Percentiles rank a stretch among this genome's conserved stretches.
Evolutionary conservation across 768 basidiomycete species (phyloP).

Genomic region (Boletus vinaceobasis): DNA sequence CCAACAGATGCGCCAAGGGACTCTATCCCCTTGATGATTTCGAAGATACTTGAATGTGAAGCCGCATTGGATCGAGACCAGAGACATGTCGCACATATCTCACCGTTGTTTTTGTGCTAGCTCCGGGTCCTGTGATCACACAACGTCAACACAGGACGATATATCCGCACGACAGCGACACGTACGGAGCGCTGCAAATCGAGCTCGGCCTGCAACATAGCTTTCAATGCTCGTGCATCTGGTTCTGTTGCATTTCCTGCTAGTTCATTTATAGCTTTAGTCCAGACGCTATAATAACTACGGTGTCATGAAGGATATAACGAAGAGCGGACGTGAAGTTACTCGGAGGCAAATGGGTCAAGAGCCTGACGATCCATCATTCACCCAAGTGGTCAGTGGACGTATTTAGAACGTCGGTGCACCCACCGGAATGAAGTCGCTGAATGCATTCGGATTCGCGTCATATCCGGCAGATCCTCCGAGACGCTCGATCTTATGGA

Average conservation of each 20-base stretch:
- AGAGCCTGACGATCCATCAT: not conserved
- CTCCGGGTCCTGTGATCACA: not conserved
- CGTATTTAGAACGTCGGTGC: not conserved
- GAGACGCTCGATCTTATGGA: not conserved
- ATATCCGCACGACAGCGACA: not conserved
- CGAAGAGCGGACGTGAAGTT: not conserved
- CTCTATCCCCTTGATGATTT: not conserved
- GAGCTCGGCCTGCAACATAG: not conserved
- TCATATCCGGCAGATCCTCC: not conserved
- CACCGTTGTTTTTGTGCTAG: not conserved
- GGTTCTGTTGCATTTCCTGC: not conserved
- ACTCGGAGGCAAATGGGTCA: not conserved
- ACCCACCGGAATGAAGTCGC: not conserved
- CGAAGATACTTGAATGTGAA: not conserved
- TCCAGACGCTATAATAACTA: not conserved
- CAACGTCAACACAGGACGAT: not conserved
- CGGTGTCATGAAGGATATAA: not conserved
- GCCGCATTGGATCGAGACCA: not conserved
- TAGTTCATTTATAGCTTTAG: not conserved
- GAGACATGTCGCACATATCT: not conserved
- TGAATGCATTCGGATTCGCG: not conserved
- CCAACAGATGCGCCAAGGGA: constrained; percentile 1
- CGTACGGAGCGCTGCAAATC: not conserved
- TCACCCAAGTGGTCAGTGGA: not conserved
- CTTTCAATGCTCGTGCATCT: not conserved